Evolutionary conservation across 2,329 filamentous ascomycete species (phyloP).

Genomic region (Aspergillus brunneoviolaceus): DNA sequence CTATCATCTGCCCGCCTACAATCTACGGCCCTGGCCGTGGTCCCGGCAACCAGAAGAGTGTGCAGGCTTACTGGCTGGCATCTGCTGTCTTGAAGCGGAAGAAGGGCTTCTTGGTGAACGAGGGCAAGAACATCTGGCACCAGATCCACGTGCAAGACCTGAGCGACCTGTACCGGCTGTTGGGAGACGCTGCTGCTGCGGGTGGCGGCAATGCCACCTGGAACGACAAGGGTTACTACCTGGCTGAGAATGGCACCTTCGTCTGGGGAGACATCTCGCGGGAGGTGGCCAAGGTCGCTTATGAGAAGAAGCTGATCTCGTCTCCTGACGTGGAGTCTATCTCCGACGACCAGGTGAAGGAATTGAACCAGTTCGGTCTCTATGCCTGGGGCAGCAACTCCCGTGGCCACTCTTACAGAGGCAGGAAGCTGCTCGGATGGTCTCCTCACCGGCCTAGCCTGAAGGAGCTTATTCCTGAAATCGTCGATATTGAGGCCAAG

Average conservation of each 20-base stretch:
- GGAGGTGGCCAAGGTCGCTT: constrained; percentile 46
- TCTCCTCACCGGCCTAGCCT: constrained; percentile 46
- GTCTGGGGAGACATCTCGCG: constrained; percentile 43
- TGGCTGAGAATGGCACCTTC: constrained; percentile 46
- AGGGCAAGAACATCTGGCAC: constrained; percentile 42
- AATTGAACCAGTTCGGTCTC: constrained; percentile 40
- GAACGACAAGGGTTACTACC: constrained; percentile 50
- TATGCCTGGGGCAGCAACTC: constrained; percentile 43
- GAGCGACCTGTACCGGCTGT: constrained; percentile 36
- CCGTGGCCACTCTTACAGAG: constrained; percentile 36
- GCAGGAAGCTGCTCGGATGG: constrained; percentile 41
- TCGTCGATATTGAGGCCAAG: constrained; percentile 53
- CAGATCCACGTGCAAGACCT: constrained; percentile 45
- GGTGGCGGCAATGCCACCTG: constrained; percentile 43
- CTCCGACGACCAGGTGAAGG: constrained; percentile 36
- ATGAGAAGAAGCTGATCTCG: constrained; percentile 54
- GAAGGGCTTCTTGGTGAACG: constrained; percentile 41
- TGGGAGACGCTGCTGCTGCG: constrained; percentile 41
- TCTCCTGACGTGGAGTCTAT: constrained; percentile 40
- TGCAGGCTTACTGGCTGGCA: constrained; percentile 44
- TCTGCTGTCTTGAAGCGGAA: constrained; percentile 37
- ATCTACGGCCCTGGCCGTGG: constrained; percentile 44
- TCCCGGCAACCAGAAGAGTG: constrained; percentile 40
- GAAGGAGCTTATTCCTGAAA: constrained; percentile 54
- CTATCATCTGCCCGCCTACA: constrained; percentile 42